A percentile compares a stretch with the other conserved stretches of the same genome.
phyloP scores from a whole-genome alignment of 371 early-diverging fungal genomes.

The Lichtheimia ornata region DNA sequence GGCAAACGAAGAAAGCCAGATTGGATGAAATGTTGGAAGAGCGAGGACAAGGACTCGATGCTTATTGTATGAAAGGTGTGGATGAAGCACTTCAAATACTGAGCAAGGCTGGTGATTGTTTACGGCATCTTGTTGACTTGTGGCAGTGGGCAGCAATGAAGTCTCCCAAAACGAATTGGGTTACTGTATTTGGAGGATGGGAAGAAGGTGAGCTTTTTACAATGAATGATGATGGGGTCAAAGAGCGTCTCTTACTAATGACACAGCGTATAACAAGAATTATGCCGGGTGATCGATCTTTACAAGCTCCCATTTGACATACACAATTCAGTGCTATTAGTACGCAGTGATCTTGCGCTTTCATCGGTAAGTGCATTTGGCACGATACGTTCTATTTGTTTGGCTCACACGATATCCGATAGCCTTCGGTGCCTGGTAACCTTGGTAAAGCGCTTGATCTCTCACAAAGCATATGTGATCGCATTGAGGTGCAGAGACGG shows the following conservation, averaged over 20 bases:
- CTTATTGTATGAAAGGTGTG: slow-evolving; percentile 44
- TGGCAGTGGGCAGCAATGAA: slow-evolving; percentile 40
- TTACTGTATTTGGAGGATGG: slow-evolving; percentile 28
- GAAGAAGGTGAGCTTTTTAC: slow-evolving; percentile 29
- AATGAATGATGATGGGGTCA: background rate
- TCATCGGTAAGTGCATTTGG: slow-evolving; percentile 33
- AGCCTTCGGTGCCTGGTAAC: slow-evolving; percentile 49
- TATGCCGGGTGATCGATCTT: slow-evolving; percentile 34
- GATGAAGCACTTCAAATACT: slow-evolving; percentile 42
- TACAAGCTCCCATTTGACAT: slow-evolving; percentile 48
- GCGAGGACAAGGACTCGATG: slow-evolving; percentile 32
- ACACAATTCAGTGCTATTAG: slow-evolving; percentile 41
- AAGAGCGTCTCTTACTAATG: background rate
- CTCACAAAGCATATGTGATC: slow-evolving; percentile 48
- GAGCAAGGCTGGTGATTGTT: slow-evolving; percentile 43
- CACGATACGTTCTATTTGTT: background rate
- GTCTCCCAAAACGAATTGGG: slow-evolving; percentile 26
- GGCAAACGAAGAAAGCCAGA: slow-evolving; percentile 13
- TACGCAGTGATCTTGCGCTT: slow-evolving; percentile 45
- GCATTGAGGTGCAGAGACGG: slow-evolving; percentile 44
- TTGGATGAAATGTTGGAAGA: slow-evolving; percentile 17
- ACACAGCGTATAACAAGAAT: slow-evolving; percentile 16
- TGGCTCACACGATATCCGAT: background rate
- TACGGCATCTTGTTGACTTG: slow-evolving; percentile 39
- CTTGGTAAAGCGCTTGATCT: slow-evolving; percentile 44